These are phyloP conservation scores for Podaxis sp. DNA, from an alignment of 768 basidiomycete species.

Conservation along the genomic window DNA sequence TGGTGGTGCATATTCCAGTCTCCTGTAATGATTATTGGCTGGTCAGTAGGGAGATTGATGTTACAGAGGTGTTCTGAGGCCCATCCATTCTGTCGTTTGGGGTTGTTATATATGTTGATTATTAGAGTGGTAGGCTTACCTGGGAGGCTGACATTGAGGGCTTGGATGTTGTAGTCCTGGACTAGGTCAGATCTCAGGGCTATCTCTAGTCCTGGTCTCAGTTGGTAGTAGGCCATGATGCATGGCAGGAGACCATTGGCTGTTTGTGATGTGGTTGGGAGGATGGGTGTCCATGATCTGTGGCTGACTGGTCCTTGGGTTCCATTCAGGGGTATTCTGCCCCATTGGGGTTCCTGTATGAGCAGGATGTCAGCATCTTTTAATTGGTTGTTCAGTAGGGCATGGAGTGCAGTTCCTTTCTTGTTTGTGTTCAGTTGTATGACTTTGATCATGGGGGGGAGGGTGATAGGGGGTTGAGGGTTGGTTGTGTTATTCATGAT, in stretches of 20 bases:
- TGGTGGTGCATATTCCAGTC: conserved; percentile 28
- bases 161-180: conserved; percentile 23
- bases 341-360: conserved; percentile 27
- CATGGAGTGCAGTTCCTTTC: conserved; percentile 13
- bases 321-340: conserved; percentile 17
- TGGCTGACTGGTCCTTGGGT: conserved; percentile 14
- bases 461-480: too few species aligned
- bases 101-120: conserved; percentile 28
- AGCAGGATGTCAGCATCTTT: conserved; percentile 24
- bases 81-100: not conserved
- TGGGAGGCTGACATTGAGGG: conserved; percentile 22
- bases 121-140: conserved; percentile 18
- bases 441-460: not conserved
- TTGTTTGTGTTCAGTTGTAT: conserved; percentile 22
- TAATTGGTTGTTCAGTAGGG: conserved; percentile 20
- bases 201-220: conserved; percentile 19
- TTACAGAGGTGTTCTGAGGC: not conserved
- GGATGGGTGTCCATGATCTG: conserved; percentile 20
- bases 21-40: conserved; percentile 23
- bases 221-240: conserved; percentile 22
- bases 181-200: conserved; percentile 25
- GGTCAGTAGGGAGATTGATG: conserved; percentile 11
- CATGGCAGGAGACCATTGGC: conserved; percentile 12
- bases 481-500: conserved; percentile 13
- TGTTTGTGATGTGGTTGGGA: conserved; percentile 3